These are phyloP conservation scores for Salix purpurea DNA, from an alignment of 345 rosid species.

Conservation along the genomic window DNA sequence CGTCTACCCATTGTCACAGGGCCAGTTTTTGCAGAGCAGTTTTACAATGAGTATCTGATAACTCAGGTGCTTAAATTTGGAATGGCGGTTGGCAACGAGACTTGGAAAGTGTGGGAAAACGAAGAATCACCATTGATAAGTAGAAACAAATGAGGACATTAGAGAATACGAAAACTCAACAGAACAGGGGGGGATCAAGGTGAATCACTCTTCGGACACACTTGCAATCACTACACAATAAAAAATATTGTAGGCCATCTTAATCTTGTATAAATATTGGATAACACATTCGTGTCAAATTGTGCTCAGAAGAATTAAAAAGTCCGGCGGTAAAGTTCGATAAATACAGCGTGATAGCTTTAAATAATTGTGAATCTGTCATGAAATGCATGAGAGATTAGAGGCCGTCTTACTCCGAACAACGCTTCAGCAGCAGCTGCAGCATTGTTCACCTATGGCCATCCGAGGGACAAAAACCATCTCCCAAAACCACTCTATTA, in stretches of 20 bases:
- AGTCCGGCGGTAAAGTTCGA: not conserved
- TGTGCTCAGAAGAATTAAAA: not conserved
- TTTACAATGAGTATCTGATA: constrained; percentile 35
- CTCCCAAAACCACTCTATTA: not conserved
- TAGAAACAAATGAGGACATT: constrained; percentile 24
- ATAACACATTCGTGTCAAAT: not conserved
- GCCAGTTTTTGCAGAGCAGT: constrained; percentile 42
- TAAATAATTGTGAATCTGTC: not conserved
- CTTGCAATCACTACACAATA: too few species aligned
- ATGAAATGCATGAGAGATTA: not conserved
- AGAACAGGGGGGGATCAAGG: not conserved
- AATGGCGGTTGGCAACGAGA: constrained; percentile 23
- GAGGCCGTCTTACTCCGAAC: not conserved
- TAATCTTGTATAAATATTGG: not conserved
- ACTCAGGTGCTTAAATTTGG: constrained; percentile 34
- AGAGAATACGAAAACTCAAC: not conserved
- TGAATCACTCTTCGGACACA: not conserved
- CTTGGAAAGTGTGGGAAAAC: constrained; percentile 31
- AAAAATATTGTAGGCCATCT: too few species aligned
- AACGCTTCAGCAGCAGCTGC: not conserved
- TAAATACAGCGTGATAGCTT: not conserved
- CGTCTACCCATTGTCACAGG: constrained; percentile 31
- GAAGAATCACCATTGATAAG: constrained; percentile 17
- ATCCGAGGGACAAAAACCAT: not conserved
- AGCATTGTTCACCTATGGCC: not conserved